Percentiles rank a stretch among this genome's conserved stretches.
These are phyloP conservation scores for Ephemerocybe angulata DNA, from an alignment of 768 basidiomycete genomes.

Conservation along the genomic window DNA sequence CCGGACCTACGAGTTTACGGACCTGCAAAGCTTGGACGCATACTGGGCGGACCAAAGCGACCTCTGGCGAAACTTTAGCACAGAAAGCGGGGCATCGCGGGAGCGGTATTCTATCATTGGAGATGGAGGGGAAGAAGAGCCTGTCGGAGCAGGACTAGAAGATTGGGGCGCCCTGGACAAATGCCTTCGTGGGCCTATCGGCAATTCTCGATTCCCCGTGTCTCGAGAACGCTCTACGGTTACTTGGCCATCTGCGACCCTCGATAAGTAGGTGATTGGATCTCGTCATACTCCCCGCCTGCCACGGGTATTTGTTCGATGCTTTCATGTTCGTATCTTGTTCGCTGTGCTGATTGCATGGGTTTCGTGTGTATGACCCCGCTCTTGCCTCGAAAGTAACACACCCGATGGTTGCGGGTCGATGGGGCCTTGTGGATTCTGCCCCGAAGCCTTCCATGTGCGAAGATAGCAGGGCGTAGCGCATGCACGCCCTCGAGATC, in stretches of 20 bases:
- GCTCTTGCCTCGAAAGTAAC: not conserved
- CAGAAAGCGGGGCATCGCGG: not conserved
- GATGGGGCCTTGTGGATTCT: not conserved
- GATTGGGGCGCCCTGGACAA: not conserved
- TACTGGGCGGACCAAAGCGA: constrained; percentile 37
- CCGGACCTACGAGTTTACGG: constrained; percentile 23
- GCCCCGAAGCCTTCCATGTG: not conserved
- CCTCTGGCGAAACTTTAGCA: constrained; percentile 18
- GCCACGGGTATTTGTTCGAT: constrained; percentile 1
- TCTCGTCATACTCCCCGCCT: not conserved
- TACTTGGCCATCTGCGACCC: constrained; percentile 18
- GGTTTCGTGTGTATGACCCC: not conserved
- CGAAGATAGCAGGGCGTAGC: not conserved
- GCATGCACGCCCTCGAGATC: not conserved
- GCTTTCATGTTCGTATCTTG: not conserved
- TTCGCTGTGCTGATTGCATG: not conserved
- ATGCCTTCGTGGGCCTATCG: not conserved
- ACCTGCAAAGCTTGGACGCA: constrained; percentile 28
- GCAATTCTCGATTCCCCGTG: constrained; percentile 26
- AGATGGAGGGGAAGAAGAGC: not conserved
- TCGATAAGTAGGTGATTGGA: not conserved
- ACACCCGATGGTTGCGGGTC: not conserved
- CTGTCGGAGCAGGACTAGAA: not conserved
- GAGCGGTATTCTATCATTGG: not conserved
- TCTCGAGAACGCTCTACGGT: constrained; percentile 48